Evolutionary conservation across 2,329 filamentous ascomycete genomes (phyloP).

Genomic region (Aspergillus glaucus): DNA sequence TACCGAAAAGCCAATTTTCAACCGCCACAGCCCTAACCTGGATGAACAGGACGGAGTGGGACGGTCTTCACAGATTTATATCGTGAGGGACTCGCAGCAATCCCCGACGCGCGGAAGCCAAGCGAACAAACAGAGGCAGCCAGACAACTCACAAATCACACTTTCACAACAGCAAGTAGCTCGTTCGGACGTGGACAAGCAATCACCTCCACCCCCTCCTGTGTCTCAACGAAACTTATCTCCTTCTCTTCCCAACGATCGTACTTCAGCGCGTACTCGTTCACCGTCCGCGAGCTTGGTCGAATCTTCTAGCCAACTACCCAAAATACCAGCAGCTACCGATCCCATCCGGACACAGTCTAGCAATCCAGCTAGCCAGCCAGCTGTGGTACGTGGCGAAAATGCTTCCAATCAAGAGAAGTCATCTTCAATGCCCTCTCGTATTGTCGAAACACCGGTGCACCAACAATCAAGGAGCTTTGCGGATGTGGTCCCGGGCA

Average conservation of each 20-base stretch:
- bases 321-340: slow-evolving; percentile 4
- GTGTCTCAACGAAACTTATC: slow-evolving; percentile 11
- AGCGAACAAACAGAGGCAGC: slow-evolving; percentile 2
- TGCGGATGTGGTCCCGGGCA: slow-evolving; percentile 24
- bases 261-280: slow-evolving; percentile 2
- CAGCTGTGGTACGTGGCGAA: slow-evolving; percentile 2
- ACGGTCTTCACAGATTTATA: slow-evolving; percentile 26
- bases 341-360: slow-evolving; percentile 9
- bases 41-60: slow-evolving; percentile 7
- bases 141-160: not conserved
- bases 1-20: slow-evolving; percentile 2
- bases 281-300: slow-evolving; percentile 7
- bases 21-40: slow-evolving; percentile 1
- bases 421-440: slow-evolving; percentile 34
- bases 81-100: slow-evolving; percentile 34
- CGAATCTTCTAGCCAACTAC: slow-evolving; percentile 4
- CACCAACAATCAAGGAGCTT: slow-evolving; percentile 17
- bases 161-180: slow-evolving; percentile 6
- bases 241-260: slow-evolving; percentile 4
- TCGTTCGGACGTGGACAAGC: slow-evolving; percentile 9
- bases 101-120: slow-evolving; percentile 17
- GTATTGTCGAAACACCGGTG: slow-evolving; percentile 35
- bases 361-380: slow-evolving; percentile 9
- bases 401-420: slow-evolving; percentile 17
- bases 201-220: slow-evolving; percentile 18